Evolutionary conservation across 768 basidiomycete genomes (phyloP).

Genomic region (Pleurotus pulmonarius): DNA sequence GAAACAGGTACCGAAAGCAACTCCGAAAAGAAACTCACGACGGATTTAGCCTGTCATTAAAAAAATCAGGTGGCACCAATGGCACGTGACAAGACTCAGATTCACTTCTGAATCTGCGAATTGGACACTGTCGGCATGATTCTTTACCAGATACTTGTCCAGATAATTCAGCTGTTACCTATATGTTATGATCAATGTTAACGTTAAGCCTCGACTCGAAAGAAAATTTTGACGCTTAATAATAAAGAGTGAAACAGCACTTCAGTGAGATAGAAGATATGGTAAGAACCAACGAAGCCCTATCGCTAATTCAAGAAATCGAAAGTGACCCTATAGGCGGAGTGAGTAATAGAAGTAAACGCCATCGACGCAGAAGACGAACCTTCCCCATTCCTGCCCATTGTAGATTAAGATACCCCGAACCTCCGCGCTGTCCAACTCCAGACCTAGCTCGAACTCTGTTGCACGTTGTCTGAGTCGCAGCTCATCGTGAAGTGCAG

Average conservation of each 20-base stretch:
- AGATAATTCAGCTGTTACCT: too few species aligned
- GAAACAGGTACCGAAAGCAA: slow-evolving; percentile 7
- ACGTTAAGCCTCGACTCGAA: too few species aligned
- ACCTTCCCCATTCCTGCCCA: slow-evolving; percentile 79
- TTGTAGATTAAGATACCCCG: slow-evolving; percentile 75
- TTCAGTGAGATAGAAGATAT: neutral
- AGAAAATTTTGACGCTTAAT: too few species aligned
- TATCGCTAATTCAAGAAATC: slow-evolving; percentile 38
- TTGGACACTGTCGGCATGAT: too few species aligned
- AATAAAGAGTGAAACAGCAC: neutral
- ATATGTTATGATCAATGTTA: too few species aligned
- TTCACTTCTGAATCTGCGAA: too few species aligned
- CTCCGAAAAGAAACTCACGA: slow-evolving; percentile 3
- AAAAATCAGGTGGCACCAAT: too few species aligned
- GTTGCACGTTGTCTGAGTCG: neutral
- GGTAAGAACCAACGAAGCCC: neutral
- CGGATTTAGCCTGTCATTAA: slow-evolving; percentile 3
- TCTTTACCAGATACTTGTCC: too few species aligned
- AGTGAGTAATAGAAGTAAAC: slow-evolving; percentile 12
- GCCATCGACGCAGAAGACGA: slow-evolving; percentile 25
- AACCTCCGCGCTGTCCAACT: slow-evolving; percentile 84
- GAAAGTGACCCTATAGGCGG: slow-evolving; percentile 37
- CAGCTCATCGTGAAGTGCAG: slow-evolving; percentile 2
- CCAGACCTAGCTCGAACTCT: slow-evolving; percentile 85
- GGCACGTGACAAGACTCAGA: too few species aligned